A percentile compares a stretch with the other conserved stretches of the same genome.
Evolutionary conservation across 1,284 basidiomycete genomes (phyloP).

Genomic region (Chondrostereum purpureum): DNA sequence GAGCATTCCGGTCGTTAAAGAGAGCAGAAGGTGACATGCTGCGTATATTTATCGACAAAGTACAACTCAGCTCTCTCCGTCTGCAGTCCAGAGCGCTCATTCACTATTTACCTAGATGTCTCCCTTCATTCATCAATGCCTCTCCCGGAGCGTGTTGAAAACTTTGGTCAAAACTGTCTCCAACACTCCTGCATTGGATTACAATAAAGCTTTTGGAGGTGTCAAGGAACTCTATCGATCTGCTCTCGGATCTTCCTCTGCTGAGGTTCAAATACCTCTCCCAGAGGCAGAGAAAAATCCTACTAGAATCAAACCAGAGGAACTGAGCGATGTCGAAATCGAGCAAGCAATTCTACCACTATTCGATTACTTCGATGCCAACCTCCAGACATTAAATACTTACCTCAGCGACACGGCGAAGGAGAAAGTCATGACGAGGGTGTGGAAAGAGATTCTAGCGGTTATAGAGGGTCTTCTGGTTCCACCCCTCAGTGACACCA

Average conservation of each 20-base stretch:
- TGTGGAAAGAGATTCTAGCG: constrained; percentile 95
- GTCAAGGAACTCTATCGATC: constrained; percentile 78
- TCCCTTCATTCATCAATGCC: constrained; percentile 85
- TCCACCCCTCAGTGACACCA: constrained; percentile 85
- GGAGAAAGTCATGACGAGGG: constrained; percentile 86
- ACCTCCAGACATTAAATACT: constrained; percentile 88
- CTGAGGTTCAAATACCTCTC: constrained; percentile 75
- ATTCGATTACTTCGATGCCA: constrained; percentile 96
- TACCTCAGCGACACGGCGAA: constrained; percentile 82
- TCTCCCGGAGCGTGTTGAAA: constrained; percentile 77
- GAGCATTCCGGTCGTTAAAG: constrained; percentile 92
- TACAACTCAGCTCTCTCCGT: constrained; percentile 24
- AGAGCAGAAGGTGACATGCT: constrained; percentile 95
- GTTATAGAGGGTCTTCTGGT: constrained; percentile 88
- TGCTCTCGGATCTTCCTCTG: constrained; percentile 54
- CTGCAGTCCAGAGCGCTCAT: neutral
- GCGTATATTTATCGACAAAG: constrained; percentile 95
- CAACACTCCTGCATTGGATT: constrained; percentile 60
- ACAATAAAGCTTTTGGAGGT: constrained; percentile 77
- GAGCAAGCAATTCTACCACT: constrained; percentile 89
- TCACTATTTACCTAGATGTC: constrained; percentile 63
- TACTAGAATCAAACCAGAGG: constrained; percentile 63
- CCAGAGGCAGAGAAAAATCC: constrained; percentile 54
- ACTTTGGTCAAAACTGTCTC: constrained; percentile 56
- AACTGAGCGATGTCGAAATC: constrained; percentile 87